These are phyloP conservation scores for Mycosphaerella sp. DNA, from an alignment of 2,329 filamentous ascomycete genomes.

Conservation along the genomic window DNA sequence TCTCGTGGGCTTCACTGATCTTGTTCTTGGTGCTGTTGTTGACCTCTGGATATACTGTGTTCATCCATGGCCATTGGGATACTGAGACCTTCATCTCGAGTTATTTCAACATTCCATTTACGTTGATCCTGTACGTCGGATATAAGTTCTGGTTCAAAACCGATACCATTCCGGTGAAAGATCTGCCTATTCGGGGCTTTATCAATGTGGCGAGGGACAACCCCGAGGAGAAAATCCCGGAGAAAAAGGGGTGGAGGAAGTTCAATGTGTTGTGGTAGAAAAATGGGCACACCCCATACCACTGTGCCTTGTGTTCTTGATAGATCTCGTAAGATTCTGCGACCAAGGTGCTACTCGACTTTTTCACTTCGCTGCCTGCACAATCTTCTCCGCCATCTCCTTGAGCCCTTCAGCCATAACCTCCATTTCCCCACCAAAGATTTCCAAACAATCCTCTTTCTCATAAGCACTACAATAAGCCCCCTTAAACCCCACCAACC, in stretches of 20 bases:
- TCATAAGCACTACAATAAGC: slow-evolving; percentile 51
- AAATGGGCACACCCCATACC: neutral
- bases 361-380: slow-evolving; percentile 9
- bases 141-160: slow-evolving; percentile 27
- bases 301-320: neutral
- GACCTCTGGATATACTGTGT: slow-evolving; percentile 29
- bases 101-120: slow-evolving; percentile 29
- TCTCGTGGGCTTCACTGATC: slow-evolving; percentile 24
- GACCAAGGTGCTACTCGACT: neutral
- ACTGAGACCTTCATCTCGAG: slow-evolving; percentile 27
- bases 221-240: slow-evolving; percentile 21
- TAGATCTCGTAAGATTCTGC: neutral
- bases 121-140: slow-evolving; percentile 27
- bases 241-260: slow-evolving; percentile 22
- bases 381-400: slow-evolving; percentile 42
- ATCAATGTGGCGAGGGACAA: slow-evolving; percentile 27
- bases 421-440: slow-evolving; percentile 48
- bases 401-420: slow-evolving; percentile 44
- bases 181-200: slow-evolving; percentile 26
- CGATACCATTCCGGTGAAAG: slow-evolving; percentile 24
- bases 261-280: slow-evolving; percentile 28
- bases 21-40: slow-evolving; percentile 25
- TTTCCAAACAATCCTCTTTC: slow-evolving; percentile 44
- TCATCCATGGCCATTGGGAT: slow-evolving; percentile 25
- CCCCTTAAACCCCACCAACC: slow-evolving; percentile 40